A percentile compares a stretch with the other conserved stretches of the same genome.
Evolutionary conservation across 495 filamentous ascomycete species (phyloP).

Genomic region (Penicillium psychrofluorescens): DNA sequence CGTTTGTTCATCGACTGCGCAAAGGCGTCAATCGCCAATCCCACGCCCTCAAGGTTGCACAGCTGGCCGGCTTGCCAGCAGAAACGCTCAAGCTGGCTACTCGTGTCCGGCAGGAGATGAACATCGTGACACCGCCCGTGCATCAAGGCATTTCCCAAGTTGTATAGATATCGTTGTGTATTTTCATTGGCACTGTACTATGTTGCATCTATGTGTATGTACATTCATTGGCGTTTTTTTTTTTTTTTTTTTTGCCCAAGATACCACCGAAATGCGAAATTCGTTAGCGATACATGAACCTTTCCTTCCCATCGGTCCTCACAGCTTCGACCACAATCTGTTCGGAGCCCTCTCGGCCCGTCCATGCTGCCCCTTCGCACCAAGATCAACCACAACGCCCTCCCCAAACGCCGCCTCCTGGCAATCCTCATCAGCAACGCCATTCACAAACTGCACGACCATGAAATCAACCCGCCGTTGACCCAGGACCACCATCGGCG

Average conservation of each 20-base stretch:
- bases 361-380: slow-evolving; percentile 14
- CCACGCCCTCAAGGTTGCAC: slow-evolving; percentile 89
- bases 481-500: slow-evolving; percentile 89
- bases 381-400: slow-evolving; percentile 28
- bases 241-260: background rate
- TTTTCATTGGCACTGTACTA: background rate
- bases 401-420: slow-evolving; percentile 65
- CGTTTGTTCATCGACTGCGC: slow-evolving; percentile 76
- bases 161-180: too few species aligned
- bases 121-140: background rate
- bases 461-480: slow-evolving; percentile 66
- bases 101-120: slow-evolving; percentile 19
- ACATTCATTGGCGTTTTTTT: background rate
- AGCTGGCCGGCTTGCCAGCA: slow-evolving; percentile 68
- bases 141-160: too few species aligned
- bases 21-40: slow-evolving; percentile 78
- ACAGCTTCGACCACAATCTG: slow-evolving; percentile 21
- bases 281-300: too few species aligned
- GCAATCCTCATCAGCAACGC: slow-evolving; percentile 77
- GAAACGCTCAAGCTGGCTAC: slow-evolving; percentile 50
- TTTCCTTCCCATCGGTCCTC: background rate
- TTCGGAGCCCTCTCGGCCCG: slow-evolving; percentile 27
- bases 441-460: slow-evolving; percentile 83
- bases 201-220: slow-evolving; percentile 1
- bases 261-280: background rate